phyloP scores from a whole-genome alignment of 2,329 filamentous ascomycete genomes.

The Zymoseptoria ardabiliae region DNA sequence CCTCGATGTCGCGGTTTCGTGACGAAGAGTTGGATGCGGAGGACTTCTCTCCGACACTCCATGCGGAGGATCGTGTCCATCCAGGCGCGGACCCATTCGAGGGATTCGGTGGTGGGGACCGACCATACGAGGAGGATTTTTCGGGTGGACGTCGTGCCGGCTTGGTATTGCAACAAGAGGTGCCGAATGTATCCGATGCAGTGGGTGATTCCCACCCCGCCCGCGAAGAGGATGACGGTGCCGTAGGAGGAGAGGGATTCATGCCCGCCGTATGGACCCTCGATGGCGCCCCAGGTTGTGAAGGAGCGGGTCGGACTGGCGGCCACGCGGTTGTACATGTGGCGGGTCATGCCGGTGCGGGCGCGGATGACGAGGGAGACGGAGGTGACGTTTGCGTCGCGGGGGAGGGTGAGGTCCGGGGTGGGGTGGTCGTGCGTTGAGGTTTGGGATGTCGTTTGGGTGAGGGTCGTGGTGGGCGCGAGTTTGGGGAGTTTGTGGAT shows the following conservation, averaged over 20 bases:
- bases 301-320: constrained; percentile 55
- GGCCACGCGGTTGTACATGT: constrained; percentile 60
- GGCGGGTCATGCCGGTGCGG: constrained; percentile 65
- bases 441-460: constrained; percentile 14
- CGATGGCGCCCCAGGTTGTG: constrained; percentile 58
- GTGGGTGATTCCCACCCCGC: constrained; percentile 74
- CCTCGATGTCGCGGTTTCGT: constrained; percentile 50
- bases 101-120: constrained; percentile 62
- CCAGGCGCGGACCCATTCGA: constrained; percentile 58
- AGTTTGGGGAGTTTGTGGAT: not conserved
- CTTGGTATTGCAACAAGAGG: constrained; percentile 60
- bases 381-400: constrained; percentile 32
- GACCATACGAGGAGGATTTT: constrained; percentile 71
- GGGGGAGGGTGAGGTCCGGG: constrained; percentile 18
- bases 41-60: constrained; percentile 50
- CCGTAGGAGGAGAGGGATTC: constrained; percentile 68
- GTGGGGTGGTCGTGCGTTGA: constrained; percentile 10
- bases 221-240: constrained; percentile 70
- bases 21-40: constrained; percentile 56
- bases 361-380: constrained; percentile 68
- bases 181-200: constrained; percentile 69
- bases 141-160: constrained; percentile 62
- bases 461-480: constrained; percentile 7
- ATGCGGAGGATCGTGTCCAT: constrained; percentile 59
- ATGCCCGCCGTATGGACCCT: constrained; percentile 69